A percentile compares a stretch with the other conserved stretches of the same genome.
Conservation (phyloP, 2,329 filamentous ascomycete species). For the Celoporthe dispersa region DNA sequence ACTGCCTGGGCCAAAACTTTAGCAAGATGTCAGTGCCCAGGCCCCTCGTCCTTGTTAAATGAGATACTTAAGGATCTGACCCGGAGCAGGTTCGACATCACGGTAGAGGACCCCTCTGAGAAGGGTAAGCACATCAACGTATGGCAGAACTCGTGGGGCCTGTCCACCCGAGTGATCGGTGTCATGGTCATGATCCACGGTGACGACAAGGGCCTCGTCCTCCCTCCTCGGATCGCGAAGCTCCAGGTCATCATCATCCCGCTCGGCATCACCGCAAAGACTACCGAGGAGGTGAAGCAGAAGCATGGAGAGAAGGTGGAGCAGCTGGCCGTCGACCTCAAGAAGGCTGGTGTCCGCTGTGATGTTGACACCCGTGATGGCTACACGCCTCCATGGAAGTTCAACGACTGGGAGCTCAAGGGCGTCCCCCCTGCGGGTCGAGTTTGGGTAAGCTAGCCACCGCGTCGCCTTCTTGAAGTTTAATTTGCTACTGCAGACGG, state of each 20-base stretch:
- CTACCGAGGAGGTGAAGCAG: constrained; percentile 75
- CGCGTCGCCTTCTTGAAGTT: not conserved
- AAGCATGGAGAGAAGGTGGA: constrained; percentile 78
- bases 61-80: not conserved
- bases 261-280: constrained; percentile 90
- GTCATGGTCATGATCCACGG: constrained; percentile 99
- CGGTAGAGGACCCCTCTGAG: constrained; percentile 89
- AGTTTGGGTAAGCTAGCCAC: constrained; percentile 97
- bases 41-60: not conserved
- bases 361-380: constrained; percentile 86
- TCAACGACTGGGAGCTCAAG: constrained; percentile 98
- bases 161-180: constrained; percentile 95
- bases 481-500: not conserved
- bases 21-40: constrained; percentile 18
- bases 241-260: constrained; percentile 86
- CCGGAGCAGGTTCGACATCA: constrained; percentile 86
- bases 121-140: constrained; percentile 82
- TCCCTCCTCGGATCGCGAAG: constrained; percentile 88
- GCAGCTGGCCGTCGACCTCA: constrained; percentile 69
- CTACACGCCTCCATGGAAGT: constrained; percentile 96
- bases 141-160: constrained; percentile 99
- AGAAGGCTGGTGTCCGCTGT: constrained; percentile 74
- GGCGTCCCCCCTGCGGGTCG: constrained; percentile 93
- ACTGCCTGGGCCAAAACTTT: constrained; percentile 54
- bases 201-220: constrained; percentile 92